phyloP scores from a whole-genome alignment of 495 filamentous ascomycete species.

The Penicillium canescens region DNA sequence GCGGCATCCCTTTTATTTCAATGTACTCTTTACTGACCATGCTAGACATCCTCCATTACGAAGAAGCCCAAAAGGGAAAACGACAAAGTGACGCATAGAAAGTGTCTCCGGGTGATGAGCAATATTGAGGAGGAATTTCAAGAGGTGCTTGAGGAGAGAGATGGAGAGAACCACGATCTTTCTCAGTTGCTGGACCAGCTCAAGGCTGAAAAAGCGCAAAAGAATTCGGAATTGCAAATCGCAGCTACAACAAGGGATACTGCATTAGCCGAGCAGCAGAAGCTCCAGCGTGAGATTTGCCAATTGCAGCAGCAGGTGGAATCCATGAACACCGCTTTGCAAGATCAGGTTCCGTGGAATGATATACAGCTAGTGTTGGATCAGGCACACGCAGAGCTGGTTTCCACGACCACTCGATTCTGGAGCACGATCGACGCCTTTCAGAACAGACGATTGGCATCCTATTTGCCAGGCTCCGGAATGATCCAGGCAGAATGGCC shows the following conservation, averaged over 20 bases:
- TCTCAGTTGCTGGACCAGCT: background rate
- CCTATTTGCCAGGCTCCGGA: too few species aligned
- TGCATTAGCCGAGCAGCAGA: slow-evolving; percentile 3
- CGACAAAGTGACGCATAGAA: too few species aligned
- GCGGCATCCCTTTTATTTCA: too few species aligned
- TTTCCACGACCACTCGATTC: too few species aligned
- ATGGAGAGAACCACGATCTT: background rate
- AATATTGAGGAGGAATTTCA: too few species aligned
- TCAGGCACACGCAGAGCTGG: slow-evolving; percentile 11
- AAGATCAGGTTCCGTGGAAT: slow-evolving; percentile 14
- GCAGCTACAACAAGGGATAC: background rate
- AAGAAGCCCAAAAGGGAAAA: too few species aligned
- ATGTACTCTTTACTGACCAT: too few species aligned
- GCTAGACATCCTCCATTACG: too few species aligned
- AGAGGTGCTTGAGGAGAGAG: background rate
- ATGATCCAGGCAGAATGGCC: too few species aligned
- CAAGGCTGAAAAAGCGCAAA: background rate
- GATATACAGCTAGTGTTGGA: slow-evolving; percentile 14
- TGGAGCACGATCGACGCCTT: too few species aligned
- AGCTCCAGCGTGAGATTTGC: slow-evolving; percentile 4
- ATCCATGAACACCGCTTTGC: slow-evolving; percentile 9
- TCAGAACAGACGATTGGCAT: too few species aligned
- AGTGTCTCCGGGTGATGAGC: too few species aligned
- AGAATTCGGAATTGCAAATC: background rate
- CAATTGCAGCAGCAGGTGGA: slow-evolving; percentile 15